phyloP scores from a whole-genome alignment of 208 protist species.

The Leishmania tropica region DNA sequence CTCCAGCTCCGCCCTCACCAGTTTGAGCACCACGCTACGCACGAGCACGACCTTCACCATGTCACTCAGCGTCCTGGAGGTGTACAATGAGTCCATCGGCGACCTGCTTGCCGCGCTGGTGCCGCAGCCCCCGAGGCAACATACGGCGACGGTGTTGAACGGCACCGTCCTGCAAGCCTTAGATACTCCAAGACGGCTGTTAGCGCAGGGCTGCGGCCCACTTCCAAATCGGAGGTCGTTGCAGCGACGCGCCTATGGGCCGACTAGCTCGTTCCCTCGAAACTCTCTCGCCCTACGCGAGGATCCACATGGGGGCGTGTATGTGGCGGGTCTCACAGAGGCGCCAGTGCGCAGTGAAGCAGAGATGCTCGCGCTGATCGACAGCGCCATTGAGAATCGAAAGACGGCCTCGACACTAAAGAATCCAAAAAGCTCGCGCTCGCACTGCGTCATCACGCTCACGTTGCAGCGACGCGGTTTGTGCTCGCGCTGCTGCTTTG shows the following conservation, averaged over 20 bases:
- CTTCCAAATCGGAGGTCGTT: background rate
- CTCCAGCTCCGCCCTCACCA: background rate
- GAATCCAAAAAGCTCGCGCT: slow-evolving; percentile 93
- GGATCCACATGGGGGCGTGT: slow-evolving; percentile 77
- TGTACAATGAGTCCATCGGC: slow-evolving; percentile 94
- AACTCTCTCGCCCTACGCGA: slow-evolving; percentile 80
- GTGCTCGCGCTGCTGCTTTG: slow-evolving; percentile 86
- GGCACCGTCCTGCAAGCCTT: background rate
- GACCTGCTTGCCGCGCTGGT: slow-evolving; percentile 69
- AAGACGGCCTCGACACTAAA: slow-evolving; percentile 93
- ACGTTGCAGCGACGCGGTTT: slow-evolving; percentile 63
- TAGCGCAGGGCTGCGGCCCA: background rate
- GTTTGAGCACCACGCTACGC: background rate
- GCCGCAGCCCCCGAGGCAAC: background rate
- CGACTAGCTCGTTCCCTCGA: background rate
- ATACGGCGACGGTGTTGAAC: too few relatives aligned
- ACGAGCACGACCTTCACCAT: slow-evolving; percentile 26
- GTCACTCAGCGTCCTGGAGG: slow-evolving; percentile 86
- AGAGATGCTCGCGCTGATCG: slow-evolving; percentile 80
- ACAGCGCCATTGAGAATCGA: slow-evolving; percentile 81
- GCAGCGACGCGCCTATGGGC: slow-evolving; percentile 2
- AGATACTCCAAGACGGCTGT: background rate
- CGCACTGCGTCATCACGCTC: slow-evolving; percentile 94
- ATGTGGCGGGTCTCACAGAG: slow-evolving; percentile 81
- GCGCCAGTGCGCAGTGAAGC: slow-evolving; percentile 56